A percentile compares a stretch with the other conserved stretches of the same genome.
phyloP scores from a whole-genome alignment of 176 grass and related monocot genomes.

The Avena atlantica region DNA sequence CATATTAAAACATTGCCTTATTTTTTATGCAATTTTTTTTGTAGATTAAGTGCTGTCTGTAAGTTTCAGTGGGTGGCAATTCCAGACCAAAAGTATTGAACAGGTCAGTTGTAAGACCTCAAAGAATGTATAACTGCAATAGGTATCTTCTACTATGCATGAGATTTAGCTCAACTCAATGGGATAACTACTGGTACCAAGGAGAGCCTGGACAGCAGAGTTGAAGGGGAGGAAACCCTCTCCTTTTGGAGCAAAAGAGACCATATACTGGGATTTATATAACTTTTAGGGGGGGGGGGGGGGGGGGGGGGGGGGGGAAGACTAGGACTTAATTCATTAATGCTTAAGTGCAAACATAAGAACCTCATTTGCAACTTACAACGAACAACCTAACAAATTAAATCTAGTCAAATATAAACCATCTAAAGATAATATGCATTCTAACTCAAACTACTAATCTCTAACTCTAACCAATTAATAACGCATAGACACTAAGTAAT shows the following conservation, averaged over 20 bases:
- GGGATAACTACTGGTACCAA: neutral
- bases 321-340: neutral
- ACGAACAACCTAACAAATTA: constrained; percentile 8
- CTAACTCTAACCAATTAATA: constrained; percentile 4
- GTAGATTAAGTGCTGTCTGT: neutral
- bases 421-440: neutral
- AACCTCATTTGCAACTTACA: neutral
- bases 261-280: neutral
- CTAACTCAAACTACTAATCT: neutral
- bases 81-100: neutral
- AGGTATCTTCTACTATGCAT: neutral
- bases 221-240: neutral
- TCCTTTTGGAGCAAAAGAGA: neutral
- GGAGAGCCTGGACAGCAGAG: neutral
- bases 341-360: neutral
- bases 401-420: neutral
- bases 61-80: neutral
- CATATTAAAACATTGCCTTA: neutral
- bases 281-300: neutral
- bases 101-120: constrained; percentile 3
- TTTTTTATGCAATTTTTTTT: neutral
- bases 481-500: neutral
- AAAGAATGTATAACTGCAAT: neutral
- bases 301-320: no score
- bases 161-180: neutral